Evolutionary conservation across 768 basidiomycete genomes (phyloP).

Genomic region (Amanita rubescens): DNA sequence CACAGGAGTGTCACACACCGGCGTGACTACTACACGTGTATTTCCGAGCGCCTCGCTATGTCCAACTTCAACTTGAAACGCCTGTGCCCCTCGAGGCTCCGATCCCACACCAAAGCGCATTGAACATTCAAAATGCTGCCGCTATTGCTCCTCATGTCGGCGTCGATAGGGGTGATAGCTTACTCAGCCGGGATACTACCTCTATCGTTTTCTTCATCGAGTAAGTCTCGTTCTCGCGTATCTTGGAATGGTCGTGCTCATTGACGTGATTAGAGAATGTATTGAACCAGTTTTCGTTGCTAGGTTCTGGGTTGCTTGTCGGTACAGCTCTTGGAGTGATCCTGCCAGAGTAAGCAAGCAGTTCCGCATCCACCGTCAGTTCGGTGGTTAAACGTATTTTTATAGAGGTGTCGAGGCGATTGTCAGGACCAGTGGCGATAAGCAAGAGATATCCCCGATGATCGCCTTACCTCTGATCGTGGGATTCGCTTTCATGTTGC

Average conservation of each 20-base stretch:
- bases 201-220: conserved; percentile 63
- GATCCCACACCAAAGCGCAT: not conserved
- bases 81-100: not conserved
- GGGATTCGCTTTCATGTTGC: conserved; percentile 59
- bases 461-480: conserved; percentile 58
- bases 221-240: conserved; percentile 31
- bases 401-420: conserved; percentile 70
- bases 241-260: not conserved
- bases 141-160: conserved; percentile 48
- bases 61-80: too few relatives aligned
- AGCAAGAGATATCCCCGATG: conserved; percentile 37
- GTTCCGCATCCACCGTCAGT: not conserved
- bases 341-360: conserved; percentile 75
- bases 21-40: too few relatives aligned
- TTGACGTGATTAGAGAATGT: conserved; percentile 23
- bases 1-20: too few relatives aligned
- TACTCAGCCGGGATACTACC: conserved; percentile 73
- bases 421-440: conserved; percentile 25
- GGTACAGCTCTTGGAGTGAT: conserved; percentile 90
- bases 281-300: conserved; percentile 37
- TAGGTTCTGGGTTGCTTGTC: conserved; percentile 80
- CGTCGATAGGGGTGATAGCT: conserved; percentile 50
- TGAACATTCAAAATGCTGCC: conserved; percentile 23
- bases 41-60: too few relatives aligned
- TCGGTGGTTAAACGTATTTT: not conserved